Percentiles rank a stretch among this genome's conserved stretches.
These are phyloP conservation scores for Cryptomeria japonica DNA, from an alignment of 75 land plant species.

Conservation along the genomic window DNA sequence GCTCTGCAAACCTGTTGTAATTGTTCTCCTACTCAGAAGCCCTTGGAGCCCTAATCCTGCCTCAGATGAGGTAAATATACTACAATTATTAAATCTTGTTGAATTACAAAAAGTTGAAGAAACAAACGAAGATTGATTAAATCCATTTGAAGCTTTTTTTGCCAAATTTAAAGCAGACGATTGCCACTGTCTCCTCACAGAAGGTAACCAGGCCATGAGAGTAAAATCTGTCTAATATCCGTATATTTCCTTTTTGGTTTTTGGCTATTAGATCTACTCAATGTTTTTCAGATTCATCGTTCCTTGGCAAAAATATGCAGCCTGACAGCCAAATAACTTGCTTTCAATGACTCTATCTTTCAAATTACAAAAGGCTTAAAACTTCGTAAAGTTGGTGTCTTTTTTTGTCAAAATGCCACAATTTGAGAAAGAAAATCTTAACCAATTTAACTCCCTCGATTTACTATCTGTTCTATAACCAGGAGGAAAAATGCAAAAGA, in stretches of 20 bases:
- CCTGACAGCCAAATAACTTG: background rate
- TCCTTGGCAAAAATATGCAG: background rate
- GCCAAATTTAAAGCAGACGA: background rate
- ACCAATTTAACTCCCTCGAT: background rate
- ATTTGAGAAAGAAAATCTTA: background rate
- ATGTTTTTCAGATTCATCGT: background rate
- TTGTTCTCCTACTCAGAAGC: background rate
- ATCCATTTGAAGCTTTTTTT: background rate
- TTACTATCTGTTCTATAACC: background rate
- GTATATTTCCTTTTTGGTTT: background rate
- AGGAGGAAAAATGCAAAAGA: background rate
- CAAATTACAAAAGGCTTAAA: background rate
- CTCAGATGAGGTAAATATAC: background rate
- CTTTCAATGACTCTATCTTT: background rate
- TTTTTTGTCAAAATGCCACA: background rate
- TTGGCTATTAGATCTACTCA: background rate
- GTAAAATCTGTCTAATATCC: background rate
- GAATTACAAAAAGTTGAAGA: background rate
- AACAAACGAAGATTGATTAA: background rate
- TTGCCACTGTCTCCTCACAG: constrained; percentile 9
- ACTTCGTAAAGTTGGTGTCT: background rate
- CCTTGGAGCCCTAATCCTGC: background rate
- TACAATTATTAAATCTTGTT: background rate
- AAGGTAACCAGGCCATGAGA: constrained; percentile 7
- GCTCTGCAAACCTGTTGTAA: background rate